Evolutionary conservation across 2,329 filamentous ascomycete genomes (phyloP).

Genomic region (Cordyceps fumosorosea): DNA sequence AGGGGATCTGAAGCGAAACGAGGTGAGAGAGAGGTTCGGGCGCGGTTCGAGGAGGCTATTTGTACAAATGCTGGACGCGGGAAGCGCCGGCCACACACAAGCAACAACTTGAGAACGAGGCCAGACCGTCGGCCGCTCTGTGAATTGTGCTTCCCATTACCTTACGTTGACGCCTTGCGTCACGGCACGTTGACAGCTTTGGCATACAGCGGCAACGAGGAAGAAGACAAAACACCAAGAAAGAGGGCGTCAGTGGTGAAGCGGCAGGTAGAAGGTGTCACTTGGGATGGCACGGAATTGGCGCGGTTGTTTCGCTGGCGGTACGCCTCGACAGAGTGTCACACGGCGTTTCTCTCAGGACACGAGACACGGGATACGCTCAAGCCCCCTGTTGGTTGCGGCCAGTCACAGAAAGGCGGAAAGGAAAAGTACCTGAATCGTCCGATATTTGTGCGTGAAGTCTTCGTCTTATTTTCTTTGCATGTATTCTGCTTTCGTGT

Average conservation of each 20-base stretch:
- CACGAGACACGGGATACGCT: background rate
- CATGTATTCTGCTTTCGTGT: background rate
- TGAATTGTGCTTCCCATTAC: too few relatives aligned
- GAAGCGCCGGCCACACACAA: too few relatives aligned
- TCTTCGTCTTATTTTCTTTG: background rate
- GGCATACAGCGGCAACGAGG: background rate
- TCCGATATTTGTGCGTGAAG: background rate
- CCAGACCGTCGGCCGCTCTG: too few relatives aligned
- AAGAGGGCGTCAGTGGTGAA: background rate
- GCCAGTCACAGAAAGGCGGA: background rate
- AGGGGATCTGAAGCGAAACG: too few relatives aligned
- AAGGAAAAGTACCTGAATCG: background rate
- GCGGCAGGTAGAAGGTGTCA: too few relatives aligned
- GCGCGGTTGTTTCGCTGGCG: background rate
- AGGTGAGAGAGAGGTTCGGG: background rate
- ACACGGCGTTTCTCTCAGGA: background rate
- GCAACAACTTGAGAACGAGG: too few relatives aligned
- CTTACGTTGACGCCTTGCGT: background rate
- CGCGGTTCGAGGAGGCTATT: background rate
- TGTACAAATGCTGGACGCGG: background rate
- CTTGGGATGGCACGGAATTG: background rate
- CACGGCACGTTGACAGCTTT: background rate
- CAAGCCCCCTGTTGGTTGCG: background rate
- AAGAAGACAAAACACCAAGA: background rate
- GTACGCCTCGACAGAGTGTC: background rate